phyloP scores from a whole-genome alignment of 2,329 filamentous ascomycete species.

The Penicillium sp. region DNA sequence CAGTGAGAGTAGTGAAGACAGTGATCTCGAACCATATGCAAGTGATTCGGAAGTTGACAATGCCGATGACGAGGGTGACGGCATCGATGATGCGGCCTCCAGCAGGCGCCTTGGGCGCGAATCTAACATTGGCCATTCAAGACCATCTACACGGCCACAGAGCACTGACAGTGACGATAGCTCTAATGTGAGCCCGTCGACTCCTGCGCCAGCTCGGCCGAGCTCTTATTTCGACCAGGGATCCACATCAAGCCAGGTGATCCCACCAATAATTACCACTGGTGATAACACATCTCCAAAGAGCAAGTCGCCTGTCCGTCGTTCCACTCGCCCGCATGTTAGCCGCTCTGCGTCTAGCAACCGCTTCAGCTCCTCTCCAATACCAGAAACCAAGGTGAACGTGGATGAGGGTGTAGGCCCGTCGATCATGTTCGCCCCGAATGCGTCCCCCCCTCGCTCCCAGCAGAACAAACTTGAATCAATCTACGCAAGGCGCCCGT shows the following conservation, averaged over 20 bases:
- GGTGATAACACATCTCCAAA: constrained; percentile 25
- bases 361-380: constrained; percentile 67
- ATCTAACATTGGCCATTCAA: not conserved
- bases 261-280: constrained; percentile 29
- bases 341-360: constrained; percentile 36
- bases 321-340: constrained; percentile 21
- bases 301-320: constrained; percentile 17
- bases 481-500: constrained; percentile 38
- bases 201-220: constrained; percentile 4
- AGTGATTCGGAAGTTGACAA: constrained; percentile 37
- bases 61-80: constrained; percentile 9
- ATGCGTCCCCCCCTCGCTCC: constrained; percentile 33
- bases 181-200: constrained; percentile 10
- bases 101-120: too few relatives aligned
- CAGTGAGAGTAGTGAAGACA: constrained; percentile 45
- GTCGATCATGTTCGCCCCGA: constrained; percentile 71
- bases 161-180: constrained; percentile 16
- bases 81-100: too few relatives aligned
- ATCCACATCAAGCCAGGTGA: constrained; percentile 5
- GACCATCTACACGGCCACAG: constrained; percentile 2
- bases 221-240: constrained; percentile 6
- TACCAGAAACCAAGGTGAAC: constrained; percentile 67
- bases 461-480: constrained; percentile 30
- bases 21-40: constrained; percentile 42
- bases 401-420: constrained; percentile 59